Evolutionary conservation across 371 early-diverging fungal species (phyloP).

Genomic region (Dinochytrium kinnereticum): DNA sequence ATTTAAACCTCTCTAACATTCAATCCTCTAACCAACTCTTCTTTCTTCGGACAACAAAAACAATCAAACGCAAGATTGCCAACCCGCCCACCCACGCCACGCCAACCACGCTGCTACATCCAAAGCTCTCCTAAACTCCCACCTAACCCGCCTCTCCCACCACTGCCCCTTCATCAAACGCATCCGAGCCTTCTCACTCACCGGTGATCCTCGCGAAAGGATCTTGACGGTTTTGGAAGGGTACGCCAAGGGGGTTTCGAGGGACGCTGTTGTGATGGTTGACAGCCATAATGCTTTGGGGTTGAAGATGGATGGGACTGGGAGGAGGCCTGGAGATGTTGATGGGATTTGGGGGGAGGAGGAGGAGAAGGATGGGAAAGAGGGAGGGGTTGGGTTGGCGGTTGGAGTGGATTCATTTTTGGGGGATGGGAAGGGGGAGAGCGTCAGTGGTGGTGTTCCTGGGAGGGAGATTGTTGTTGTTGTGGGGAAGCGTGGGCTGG

Average conservation of each 20-base stretch:
- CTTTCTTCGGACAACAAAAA: not conserved
- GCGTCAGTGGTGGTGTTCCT: no score
- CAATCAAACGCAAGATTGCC: not conserved
- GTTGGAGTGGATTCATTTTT: not conserved
- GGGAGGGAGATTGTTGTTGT: no score
- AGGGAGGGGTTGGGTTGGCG: not conserved
- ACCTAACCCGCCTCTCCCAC: not conserved
- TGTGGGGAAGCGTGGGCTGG: conserved; percentile 15
- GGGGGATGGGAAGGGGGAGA: no score
- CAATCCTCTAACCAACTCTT: not conserved
- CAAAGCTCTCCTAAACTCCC: not conserved
- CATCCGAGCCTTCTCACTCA: not conserved
- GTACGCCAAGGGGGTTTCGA: no score
- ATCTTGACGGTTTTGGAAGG: not conserved
- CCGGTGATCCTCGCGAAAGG: not conserved
- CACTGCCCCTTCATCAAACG: not conserved
- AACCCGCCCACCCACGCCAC: not conserved
- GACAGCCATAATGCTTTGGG: no score
- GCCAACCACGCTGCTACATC: not conserved
- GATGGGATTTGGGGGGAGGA: not conserved
- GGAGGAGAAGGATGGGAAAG: not conserved
- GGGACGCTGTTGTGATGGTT: no score
- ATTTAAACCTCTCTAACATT: not conserved
- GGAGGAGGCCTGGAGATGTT: no score
- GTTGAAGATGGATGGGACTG: no score